These are phyloP conservation scores for Lentinula boryana DNA, from an alignment of 768 basidiomycete genomes.

Conservation along the genomic window DNA sequence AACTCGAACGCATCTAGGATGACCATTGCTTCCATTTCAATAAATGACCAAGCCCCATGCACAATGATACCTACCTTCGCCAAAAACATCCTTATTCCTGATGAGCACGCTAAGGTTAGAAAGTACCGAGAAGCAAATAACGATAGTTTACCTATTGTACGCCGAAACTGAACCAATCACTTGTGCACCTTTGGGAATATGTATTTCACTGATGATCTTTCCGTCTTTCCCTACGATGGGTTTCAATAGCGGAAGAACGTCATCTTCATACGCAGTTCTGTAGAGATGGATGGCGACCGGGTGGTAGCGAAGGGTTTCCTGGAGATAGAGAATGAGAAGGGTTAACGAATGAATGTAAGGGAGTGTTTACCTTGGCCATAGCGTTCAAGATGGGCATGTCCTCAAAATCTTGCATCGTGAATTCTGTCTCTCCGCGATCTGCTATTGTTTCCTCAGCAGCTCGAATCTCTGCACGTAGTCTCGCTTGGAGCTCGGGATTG, in stretches of 20 bases:
- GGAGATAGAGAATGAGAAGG: neutral
- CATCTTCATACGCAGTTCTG: conserved; percentile 36
- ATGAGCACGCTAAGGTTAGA: neutral
- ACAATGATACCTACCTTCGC: conserved; percentile 15
- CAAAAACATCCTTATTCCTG: conserved; percentile 31
- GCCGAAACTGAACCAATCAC: conserved; percentile 28
- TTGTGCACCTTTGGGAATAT: conserved; percentile 28
- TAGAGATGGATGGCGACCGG: conserved; percentile 28
- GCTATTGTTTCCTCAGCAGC: neutral
- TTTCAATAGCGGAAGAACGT: conserved; percentile 34
- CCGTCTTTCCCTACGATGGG: conserved; percentile 29
- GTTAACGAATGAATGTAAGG: neutral
- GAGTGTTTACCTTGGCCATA: conserved; percentile 33
- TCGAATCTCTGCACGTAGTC: conserved; percentile 1
- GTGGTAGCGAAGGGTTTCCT: conserved; percentile 44
- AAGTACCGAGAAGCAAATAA: conserved; percentile 21
- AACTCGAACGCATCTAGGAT: conserved; percentile 26
- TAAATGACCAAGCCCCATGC: neutral
- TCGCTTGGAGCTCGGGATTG: neutral
- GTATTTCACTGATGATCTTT: conserved; percentile 23
- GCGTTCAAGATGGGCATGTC: conserved; percentile 43
- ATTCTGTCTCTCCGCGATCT: conserved; percentile 19
- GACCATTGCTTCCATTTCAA: neutral
- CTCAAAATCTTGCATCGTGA: conserved; percentile 40
- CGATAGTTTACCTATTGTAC: conserved; percentile 25